Base-by-base conservation (phyloP, 805 yeast genomes). In the Lachancea thermotolerans region DNA sequence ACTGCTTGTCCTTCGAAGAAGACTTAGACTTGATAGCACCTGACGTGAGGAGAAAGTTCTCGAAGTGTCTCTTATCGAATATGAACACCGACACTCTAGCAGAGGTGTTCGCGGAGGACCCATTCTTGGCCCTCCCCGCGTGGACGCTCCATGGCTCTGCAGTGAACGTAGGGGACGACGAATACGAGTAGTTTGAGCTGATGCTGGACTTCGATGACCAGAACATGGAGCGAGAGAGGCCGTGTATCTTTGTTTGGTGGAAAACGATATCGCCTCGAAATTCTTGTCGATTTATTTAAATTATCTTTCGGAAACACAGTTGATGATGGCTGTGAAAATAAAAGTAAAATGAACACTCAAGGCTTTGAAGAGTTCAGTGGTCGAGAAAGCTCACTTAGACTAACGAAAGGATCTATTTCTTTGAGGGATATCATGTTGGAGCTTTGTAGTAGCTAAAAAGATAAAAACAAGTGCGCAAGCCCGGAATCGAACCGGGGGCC, bases 61-160 rank as follows among this genome's bases (percentile, higher is more conserved):
- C 90, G 51, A 85, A 78, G 45, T 78, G 80, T 58, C 81, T 78
- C 68, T 89, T 90, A 62, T 85, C 95, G 57, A 89, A 85, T 28
- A 85, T 81, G 66, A 93, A 89, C 10, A 91, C 95, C 2, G 95
- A 85, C 1, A 80, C 95, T 47, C 71, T 65, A 39, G 77, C 39
- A 5, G 49, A 38, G 2, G 59, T 38, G 10, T 45, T 32, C 16
- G 54, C 72, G 32, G 81, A 81, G 5, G 39, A 15, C 1, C 78
- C 68, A 21, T 75, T 68, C 52, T 78, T 77, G 46, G 81, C 82
- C 51, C 82, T 84, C n/a, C 91, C 97, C 1, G 91, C 88, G 57
- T 78, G 85, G 0, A 90, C 79, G 6, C 81, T 65, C 97, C 97
- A 90, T 15, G 90, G 84, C 17, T 85, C 95, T 7, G 83, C 73